A percentile compares a stretch with the other conserved stretches of the same genome.
These are phyloP conservation scores for Bolboschoenus planiculmis DNA, from an alignment of 176 grass and related monocot genomes.

Conservation along the genomic window DNA sequence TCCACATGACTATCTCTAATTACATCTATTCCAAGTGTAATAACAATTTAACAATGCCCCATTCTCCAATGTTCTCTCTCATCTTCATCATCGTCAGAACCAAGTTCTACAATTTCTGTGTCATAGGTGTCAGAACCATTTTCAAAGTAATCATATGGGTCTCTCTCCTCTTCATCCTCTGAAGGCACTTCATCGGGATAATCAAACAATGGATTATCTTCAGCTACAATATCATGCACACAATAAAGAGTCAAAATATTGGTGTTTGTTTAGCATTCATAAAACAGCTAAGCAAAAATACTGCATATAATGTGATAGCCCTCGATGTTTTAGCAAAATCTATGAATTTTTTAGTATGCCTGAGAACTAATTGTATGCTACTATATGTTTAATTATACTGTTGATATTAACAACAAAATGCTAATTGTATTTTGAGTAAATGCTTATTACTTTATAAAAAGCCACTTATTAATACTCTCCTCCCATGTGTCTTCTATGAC, in stretches of 20 bases:
- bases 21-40: neutral
- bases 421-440: neutral
- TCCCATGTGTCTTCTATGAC: neutral
- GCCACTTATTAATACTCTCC: neutral
- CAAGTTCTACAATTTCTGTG: constrained; percentile 33
- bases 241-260: neutral
- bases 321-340: neutral
- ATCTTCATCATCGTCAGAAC: constrained; percentile 29
- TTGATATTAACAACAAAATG: neutral
- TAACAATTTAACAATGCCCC: neutral
- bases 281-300: neutral
- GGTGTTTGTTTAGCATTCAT: neutral
- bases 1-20: neutral
- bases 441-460: neutral
- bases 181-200: constrained; percentile 65
- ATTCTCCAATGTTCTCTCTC: neutral
- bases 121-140: constrained; percentile 29
- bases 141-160: constrained; percentile 30
- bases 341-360: neutral
- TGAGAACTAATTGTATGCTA: neutral
- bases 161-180: constrained; percentile 32
- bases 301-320: neutral
- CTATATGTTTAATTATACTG: neutral
- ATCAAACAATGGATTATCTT: constrained; percentile 71
- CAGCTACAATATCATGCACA: constrained; percentile 32